Evolutionary conservation across 176 grass and related monocot species (phyloP).

Genomic region (Themeda triandra): DNA sequence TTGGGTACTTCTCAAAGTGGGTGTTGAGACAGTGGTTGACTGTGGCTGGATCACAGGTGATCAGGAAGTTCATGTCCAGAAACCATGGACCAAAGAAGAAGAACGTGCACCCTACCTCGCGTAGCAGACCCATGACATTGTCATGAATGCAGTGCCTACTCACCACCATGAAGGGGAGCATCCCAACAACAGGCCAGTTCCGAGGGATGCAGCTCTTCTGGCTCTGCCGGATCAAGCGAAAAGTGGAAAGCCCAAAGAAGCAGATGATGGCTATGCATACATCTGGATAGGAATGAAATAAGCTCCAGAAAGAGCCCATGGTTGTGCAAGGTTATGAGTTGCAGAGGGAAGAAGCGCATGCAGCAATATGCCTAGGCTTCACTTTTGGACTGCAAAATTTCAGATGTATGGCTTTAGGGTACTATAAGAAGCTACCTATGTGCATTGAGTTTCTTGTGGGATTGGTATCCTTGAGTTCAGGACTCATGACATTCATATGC

Average conservation of each 20-base stretch:
- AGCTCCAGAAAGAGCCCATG: constrained; percentile 33
- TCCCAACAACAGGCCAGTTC: constrained; percentile 63
- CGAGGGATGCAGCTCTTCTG: constrained; percentile 25
- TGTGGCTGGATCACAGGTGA: constrained; percentile 56
- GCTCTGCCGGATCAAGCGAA: constrained; percentile 13
- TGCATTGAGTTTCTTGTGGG: constrained; percentile 6
- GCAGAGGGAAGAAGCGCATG: constrained; percentile 19
- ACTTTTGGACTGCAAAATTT: constrained; percentile 5
- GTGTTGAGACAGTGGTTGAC: constrained; percentile 57
- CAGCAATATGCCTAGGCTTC: constrained; percentile 26
- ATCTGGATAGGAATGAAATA: constrained; percentile 49
- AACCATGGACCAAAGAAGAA: constrained; percentile 47
- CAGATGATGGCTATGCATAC: constrained; percentile 42
- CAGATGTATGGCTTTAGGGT: background rate
- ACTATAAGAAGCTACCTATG: constrained; percentile 23
- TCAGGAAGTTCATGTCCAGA: constrained; percentile 47
- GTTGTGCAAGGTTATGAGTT: constrained; percentile 25
- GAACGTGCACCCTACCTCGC: constrained; percentile 34
- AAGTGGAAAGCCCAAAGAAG: constrained; percentile 47
- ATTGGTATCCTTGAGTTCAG: constrained; percentile 24
- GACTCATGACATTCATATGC: constrained; percentile 44
- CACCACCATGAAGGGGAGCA: constrained; percentile 37
- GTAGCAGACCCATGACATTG: constrained; percentile 24
- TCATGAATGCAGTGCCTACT: constrained; percentile 49
- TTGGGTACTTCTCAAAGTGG: constrained; percentile 56